Conservation (phyloP, 805 yeast species). For the Saccharomyces paradoxus region DNA sequence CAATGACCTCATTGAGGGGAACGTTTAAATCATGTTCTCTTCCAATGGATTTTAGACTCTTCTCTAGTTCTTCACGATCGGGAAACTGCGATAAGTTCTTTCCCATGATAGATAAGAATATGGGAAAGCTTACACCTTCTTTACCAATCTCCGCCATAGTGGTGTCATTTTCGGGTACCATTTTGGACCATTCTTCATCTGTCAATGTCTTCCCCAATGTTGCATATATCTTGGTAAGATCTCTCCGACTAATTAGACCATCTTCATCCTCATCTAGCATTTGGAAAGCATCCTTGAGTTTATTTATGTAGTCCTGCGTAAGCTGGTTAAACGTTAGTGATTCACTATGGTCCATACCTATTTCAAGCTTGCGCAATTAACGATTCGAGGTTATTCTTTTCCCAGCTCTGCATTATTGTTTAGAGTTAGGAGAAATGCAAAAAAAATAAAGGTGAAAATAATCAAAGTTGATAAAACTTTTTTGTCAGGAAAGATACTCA, state of each 20-base stretch:
- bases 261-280: constrained; percentile 78
- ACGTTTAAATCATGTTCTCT: constrained; percentile 34
- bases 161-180: constrained; percentile 34
- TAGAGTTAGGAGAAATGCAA: not conserved
- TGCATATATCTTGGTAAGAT: constrained; percentile 46
- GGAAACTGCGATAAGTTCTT: constrained; percentile 44
- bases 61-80: constrained; percentile 42
- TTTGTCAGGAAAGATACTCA: not conserved
- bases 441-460: not conserved
- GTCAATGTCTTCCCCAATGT: constrained; percentile 42
- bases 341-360: constrained; percentile 19
- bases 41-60: constrained; percentile 44
- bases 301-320: constrained; percentile 54
- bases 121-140: constrained; percentile 47
- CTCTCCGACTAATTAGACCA: constrained; percentile 48
- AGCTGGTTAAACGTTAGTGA: constrained; percentile 37
- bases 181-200: constrained; percentile 37
- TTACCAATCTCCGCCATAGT: constrained; percentile 6
- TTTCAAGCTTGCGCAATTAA: not conserved
- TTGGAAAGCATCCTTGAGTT: constrained; percentile 66
- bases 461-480: not conserved
- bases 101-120: constrained; percentile 57
- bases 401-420: not conserved
- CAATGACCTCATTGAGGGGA: constrained; percentile 41
- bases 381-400: not conserved